Evolutionary conservation across 2,329 filamentous ascomycete species (phyloP), one percentile per base, ranked within the genome.

Genomic region (Sporothrix luriei): DNA sequence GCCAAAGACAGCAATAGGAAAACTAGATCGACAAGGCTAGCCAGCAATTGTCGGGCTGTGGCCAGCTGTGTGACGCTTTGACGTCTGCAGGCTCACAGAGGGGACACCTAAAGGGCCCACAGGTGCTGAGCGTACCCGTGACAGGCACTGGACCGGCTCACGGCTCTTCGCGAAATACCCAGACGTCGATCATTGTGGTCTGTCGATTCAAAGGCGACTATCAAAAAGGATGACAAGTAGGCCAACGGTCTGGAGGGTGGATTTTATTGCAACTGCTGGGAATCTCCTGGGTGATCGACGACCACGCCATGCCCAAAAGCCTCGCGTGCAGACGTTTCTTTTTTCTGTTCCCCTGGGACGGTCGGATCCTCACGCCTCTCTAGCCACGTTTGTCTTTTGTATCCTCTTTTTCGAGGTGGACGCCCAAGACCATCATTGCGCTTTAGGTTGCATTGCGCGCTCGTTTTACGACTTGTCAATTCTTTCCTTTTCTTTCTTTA

Each of bases 361-460:
- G 33, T 7, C 38, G 9, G 14, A 11, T 67, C 26, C 51, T 48
- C 38, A 57, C 29, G 46, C 10, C 40, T 49, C 29, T 48, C 43
- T 26, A 59, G 16, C 55, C 14, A 40, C 33, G n/a, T 38, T 59
- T 33, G 29, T 43, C 24, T 43, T 13, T n/a, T 40, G 33, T 21
- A 10, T 40, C n/a, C 38, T 2, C 9, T 46, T 14, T 10, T 46
- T 46, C 40, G 40, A 46, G 14, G 43, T 16, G 19, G 43, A 33
- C 14, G 33, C 33, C 38, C 57, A 46, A 57, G 54, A 64, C 61
- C 26, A 48, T 49, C 19, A 24, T 68, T n/a, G 29, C 54, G 16
- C 59, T 26, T 68, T 62, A n/a, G 46, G 55, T 57, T 55, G 57
- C 33, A 66, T 66, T 66, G 26, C 29, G 62, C 62, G 62, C 62